Conservation (phyloP, 768 basidiomycete genomes). For the Coprinellus micaceus region DNA sequence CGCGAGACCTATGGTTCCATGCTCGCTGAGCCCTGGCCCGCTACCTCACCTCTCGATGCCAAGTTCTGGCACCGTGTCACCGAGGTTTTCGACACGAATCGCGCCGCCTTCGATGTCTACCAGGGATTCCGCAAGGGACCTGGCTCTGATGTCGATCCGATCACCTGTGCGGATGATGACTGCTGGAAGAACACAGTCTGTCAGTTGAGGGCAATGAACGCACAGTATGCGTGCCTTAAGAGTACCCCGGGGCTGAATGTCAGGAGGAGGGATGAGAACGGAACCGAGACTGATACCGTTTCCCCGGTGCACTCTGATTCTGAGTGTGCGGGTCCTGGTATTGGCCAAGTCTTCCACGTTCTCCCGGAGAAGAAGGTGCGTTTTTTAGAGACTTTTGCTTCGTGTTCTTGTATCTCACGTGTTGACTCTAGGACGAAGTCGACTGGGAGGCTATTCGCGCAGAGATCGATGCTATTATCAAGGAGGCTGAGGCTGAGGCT, state of each 20-base stretch:
- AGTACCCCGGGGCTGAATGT: not conserved
- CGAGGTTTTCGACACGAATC: slow-evolving; percentile 46
- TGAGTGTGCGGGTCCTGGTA: not conserved
- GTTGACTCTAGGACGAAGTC: not conserved
- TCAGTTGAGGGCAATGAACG: slow-evolving; percentile 38
- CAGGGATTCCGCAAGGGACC: slow-evolving; percentile 43
- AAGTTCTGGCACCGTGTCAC: slow-evolving; percentile 63
- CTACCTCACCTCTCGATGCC: slow-evolving; percentile 39
- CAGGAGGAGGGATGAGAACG: not conserved
- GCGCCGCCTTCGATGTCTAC: slow-evolving; percentile 43
- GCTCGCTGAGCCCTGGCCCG: slow-evolving; percentile 31
- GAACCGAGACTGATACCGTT: not conserved
- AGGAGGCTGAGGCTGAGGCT: not conserved
- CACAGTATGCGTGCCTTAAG: slow-evolving; percentile 42
- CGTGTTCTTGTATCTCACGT: not conserved
- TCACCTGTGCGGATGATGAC: slow-evolving; percentile 26
- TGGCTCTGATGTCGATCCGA: slow-evolving; percentile 19
- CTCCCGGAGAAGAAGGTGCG: not conserved
- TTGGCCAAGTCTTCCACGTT: not conserved
- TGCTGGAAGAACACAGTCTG: slow-evolving; percentile 43
- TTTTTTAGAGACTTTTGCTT: not conserved
- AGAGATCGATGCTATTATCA: slow-evolving; percentile 4
- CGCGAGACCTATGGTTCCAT: slow-evolving; percentile 48
- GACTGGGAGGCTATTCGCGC: not conserved
- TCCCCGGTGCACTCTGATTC: not conserved